Evolutionary conservation across 371 early-diverging fungal species (phyloP).

Genomic region (Dichotomocladium elegans): DNA sequence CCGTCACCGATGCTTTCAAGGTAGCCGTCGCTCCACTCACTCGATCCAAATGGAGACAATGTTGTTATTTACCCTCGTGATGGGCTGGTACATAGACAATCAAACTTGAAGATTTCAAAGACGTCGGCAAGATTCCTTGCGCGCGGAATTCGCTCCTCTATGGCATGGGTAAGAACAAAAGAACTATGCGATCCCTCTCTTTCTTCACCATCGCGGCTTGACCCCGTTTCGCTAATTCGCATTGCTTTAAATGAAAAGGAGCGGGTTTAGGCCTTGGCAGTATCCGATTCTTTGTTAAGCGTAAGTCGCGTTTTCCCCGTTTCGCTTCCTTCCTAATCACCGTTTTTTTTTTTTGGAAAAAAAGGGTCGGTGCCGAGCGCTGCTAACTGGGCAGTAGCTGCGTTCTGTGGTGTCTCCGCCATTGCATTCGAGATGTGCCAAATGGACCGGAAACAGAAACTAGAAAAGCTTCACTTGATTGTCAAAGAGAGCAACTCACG

Average conservation of each 20-base stretch:
- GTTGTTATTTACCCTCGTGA: too few species aligned
- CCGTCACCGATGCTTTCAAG: constrained; percentile 10
- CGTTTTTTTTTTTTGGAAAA: not conserved
- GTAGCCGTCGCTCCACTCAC: too few species aligned
- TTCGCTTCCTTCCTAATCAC: too few species aligned
- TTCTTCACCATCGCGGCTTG: too few species aligned
- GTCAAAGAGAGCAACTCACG: constrained; percentile 40
- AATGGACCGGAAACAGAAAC: constrained; percentile 34
- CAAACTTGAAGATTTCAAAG: constrained; percentile 43
- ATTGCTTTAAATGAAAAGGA: constrained; percentile 10
- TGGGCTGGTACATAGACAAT: constrained; percentile 39
- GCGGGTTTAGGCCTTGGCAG: constrained; percentile 37
- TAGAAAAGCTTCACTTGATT: constrained; percentile 35
- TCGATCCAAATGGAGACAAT: too few species aligned
- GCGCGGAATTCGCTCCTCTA: constrained; percentile 44
- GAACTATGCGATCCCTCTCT: too few species aligned
- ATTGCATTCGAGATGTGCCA: constrained; percentile 44
- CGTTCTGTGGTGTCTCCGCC: constrained; percentile 38
- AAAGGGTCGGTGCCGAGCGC: constrained; percentile 23
- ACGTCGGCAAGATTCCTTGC: constrained; percentile 44
- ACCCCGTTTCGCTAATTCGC: not conserved
- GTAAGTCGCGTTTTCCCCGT: constrained; percentile 18
- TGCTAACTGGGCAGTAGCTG: constrained; percentile 49
- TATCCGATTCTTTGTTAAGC: constrained; percentile 33
- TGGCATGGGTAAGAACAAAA: constrained; percentile 46